Base-by-base conservation (phyloP, 164 flowering plant genomes). In the Berberis vulgaris region DNA sequence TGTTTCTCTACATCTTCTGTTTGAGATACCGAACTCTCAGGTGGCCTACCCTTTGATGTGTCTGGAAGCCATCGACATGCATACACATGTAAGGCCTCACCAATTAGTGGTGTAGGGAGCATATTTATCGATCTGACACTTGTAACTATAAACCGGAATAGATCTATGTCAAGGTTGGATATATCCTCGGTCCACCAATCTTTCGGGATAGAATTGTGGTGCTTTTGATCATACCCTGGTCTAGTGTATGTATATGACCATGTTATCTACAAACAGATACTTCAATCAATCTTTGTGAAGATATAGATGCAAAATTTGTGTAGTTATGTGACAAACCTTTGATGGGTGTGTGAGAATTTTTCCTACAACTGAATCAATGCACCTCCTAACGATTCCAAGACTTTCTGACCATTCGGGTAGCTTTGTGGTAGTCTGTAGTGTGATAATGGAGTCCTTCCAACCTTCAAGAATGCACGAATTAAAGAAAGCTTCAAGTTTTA, bases 121-220 rank as follows among this genome's bases (percentile, higher is more conserved):
- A 76, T 68, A 56, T 78, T 74, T 56, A 82, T 64, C 43, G 97
- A 82, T 59, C 74, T 72, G 38, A 84, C 12, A 0, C 89, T 77
- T 0, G 79, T 66, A 44, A 89, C 63, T 41, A 89, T 70, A 49
- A 79, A 76, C 13, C 89, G 79, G 69, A 89, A 92, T 8, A 84
- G 70, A 62, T 87, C 93, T 45, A 83, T 74, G 68, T 83, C 87
- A 3, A 93, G 87, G 54, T 76, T 74, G 1, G 96, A 74, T 61
- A 93, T 67, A 67, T 93, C 98, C 65, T 93, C 98, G 1, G 96
- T 88, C 97, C 98, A 93, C 98, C 97, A 93, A 67, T 90, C 97
- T 65, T 73, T 85, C 10, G 98, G 97, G 39, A 79, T 85, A 10
- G 84, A 73, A 12, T 80, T 79, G 67, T 79, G 85, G 10, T 68